A percentile compares a stretch with the other conserved stretches of the same genome.
These are phyloP conservation scores for Serendipita sp. DNA, from an alignment of 768 basidiomycete species.

Conservation along the genomic window DNA sequence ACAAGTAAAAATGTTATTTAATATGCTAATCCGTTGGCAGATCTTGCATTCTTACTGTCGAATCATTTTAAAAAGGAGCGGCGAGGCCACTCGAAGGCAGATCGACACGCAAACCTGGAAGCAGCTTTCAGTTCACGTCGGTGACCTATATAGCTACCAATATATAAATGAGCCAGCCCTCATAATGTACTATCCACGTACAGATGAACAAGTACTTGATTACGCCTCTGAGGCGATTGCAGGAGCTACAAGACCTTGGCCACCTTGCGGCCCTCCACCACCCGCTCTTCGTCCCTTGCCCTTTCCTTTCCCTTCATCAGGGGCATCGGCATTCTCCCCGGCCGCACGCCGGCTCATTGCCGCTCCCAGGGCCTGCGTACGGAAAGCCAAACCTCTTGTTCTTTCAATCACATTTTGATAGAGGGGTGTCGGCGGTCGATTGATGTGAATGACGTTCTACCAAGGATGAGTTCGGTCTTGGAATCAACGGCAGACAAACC, in stretches of 20 bases:
- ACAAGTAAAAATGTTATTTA: neutral
- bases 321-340: neutral
- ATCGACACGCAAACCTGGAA: neutral
- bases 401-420: conserved; percentile 94
- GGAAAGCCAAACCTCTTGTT: conserved; percentile 77
- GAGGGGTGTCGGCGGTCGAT: conserved; percentile 72
- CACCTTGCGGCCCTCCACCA: neutral
- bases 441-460: conserved; percentile 92
- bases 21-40: conserved; percentile 20
- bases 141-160: neutral
- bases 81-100: conserved; percentile 16
- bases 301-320: neutral
- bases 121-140: neutral
- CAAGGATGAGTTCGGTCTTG: conserved; percentile 17
- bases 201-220: neutral
- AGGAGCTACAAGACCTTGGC: neutral
- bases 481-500: conserved; percentile 25
- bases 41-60: conserved; percentile 75
- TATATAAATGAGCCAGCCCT: neutral
- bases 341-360: conserved; percentile 32
- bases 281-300: neutral
- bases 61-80: conserved; percentile 62
- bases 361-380: conserved; percentile 77
- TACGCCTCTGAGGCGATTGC: neutral
- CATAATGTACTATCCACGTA: neutral